Evolutionary conservation across 257 asterid species (phyloP), one percentile per base, ranked within the genome.

Genomic region (Eustoma russellianum): DNA sequence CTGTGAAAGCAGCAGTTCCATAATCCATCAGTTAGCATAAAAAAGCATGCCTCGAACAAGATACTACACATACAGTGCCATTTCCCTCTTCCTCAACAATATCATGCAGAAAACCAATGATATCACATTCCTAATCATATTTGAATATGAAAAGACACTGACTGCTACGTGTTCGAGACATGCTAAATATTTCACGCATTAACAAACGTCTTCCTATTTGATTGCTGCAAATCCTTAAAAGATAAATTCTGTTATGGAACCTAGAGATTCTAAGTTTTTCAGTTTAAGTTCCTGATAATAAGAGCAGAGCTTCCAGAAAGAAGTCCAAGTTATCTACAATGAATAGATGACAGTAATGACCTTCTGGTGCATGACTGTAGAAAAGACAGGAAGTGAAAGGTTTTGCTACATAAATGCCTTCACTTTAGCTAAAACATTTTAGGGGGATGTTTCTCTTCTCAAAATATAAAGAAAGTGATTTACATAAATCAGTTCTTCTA

Each of bases 1-100:
- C 76, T 71, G 77, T 33, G 8, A 49, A 47, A 49, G 33, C 53
- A 56, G 40, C n/a, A 44, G 52, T 50, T 51, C 43, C 44, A 50
- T 17, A 15, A 50, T 44, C 17, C 59, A 63, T 55, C 55, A 34
- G 35, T 49, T 18, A 49, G 34, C 30, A 9, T 40, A 48, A 38
- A n/a, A 46, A 49, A 17, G 53, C 30, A 24, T 24, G 30, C 30
- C 30, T 24, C 30, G 30, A 24, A 24, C 2, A 24, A 24, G 30
- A 24, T 24, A 2, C 3, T 24, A 24, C 30, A 24, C 30, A 24
- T 24, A 24, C 30, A 24, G 30, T 24, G 30, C 2, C 30, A 24
- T 24, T 2, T 24, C 30, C 30, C 30, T 24, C 30, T 24, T 24
- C 30, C 2, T 2, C 30, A 24, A 24, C 30, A 24, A 24, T 24